Evolutionary conservation across 176 grass and related monocot species (phyloP).

Genomic region (Aegilops bicornis): DNA sequence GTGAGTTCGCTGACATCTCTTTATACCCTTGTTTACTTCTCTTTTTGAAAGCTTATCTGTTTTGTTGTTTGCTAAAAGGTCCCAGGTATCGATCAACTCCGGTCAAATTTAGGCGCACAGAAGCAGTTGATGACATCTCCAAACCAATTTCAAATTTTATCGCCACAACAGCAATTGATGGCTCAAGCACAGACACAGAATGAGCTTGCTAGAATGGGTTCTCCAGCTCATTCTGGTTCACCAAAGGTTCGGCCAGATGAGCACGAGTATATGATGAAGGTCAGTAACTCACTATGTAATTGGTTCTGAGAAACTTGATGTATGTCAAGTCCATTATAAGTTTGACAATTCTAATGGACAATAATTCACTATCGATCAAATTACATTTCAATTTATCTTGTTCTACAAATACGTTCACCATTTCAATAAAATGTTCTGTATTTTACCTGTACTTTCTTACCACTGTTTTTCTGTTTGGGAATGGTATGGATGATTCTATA

Average conservation of each 20-base stretch:
- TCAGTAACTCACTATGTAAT: constrained; percentile 13
- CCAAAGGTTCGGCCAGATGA: constrained; percentile 74
- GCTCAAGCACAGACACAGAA: constrained; percentile 81
- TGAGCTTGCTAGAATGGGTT: constrained; percentile 74
- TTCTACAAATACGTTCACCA: not conserved
- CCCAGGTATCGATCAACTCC: constrained; percentile 84
- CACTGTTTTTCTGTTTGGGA: not conserved
- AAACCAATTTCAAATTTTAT: constrained; percentile 88
- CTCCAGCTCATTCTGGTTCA: constrained; percentile 72
- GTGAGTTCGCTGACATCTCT: constrained; percentile 46
- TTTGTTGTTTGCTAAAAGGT: constrained; percentile 55
- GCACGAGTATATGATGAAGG: constrained; percentile 65
- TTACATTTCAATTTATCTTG: constrained; percentile 3
- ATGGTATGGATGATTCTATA: not conserved
- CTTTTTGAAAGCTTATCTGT: constrained; percentile 23
- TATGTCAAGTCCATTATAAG: constrained; percentile 13
- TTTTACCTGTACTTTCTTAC: not conserved
- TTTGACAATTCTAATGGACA: not conserved
- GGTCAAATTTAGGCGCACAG: constrained; percentile 74
- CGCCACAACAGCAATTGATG: constrained; percentile 73
- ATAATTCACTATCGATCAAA: not conserved
- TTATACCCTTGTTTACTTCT: not conserved
- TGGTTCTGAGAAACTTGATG: constrained; percentile 2
- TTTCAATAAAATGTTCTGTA: not conserved
- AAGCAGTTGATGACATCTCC: constrained; percentile 78